Conservation (phyloP, 257 asterid genomes). For the Solanum clarkiae region DNA sequence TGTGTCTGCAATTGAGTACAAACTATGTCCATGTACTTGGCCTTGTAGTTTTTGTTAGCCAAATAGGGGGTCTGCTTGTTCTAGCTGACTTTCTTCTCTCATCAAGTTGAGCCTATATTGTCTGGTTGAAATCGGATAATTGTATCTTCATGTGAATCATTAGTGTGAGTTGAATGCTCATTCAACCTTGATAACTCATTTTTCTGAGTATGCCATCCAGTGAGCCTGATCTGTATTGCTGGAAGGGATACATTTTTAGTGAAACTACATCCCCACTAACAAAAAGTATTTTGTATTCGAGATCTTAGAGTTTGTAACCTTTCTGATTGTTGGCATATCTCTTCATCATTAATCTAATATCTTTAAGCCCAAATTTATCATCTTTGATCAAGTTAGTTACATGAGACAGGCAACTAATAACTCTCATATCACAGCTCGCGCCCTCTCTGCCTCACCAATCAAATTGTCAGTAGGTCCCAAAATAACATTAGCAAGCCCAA, state of each 20-base stretch:
- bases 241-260: neutral
- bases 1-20: neutral
- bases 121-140: neutral
- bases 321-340: neutral
- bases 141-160: neutral
- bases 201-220: neutral
- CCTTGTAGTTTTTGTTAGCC: neutral
- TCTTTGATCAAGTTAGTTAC: neutral
- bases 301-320: neutral
- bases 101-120: neutral
- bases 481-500: neutral
- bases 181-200: neutral
- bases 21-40: neutral
- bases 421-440: neutral
- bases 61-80: neutral
- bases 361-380: neutral
- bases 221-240: neutral
- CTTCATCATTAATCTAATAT: neutral
- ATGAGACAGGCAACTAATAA: neutral
- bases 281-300: neutral
- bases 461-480: neutral
- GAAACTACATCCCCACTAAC: neutral
- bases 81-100: neutral
- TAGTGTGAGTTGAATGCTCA: neutral
- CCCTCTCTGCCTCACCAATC: neutral